Evolutionary conservation across 176 grass and related monocot genomes (phyloP), one percentile per base, ranked within the genome.

Genomic region (Carex scoparia): DNA sequence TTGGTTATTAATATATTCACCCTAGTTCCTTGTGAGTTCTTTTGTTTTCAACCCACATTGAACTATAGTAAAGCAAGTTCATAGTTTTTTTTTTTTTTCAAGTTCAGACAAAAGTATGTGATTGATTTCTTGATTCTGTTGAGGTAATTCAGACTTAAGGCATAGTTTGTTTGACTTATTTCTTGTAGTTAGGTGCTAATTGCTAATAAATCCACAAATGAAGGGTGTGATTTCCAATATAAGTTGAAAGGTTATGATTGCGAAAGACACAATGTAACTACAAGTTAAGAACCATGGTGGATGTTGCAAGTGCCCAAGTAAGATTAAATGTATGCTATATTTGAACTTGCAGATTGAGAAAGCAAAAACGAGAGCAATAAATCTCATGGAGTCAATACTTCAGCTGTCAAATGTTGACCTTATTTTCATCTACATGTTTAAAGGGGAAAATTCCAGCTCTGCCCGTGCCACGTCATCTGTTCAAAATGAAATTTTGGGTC

Each of bases 391-490:
- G 61, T 94, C 96, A 56, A 93, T 87, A 27, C 93, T 99, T 69
- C 89, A 85, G 81, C 82, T 99, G 84, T 99, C 96, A 88, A 99
- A 99, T 71, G 82, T 95, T 86, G 96, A 99, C 79, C 96, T 99
- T 38, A 84, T 95, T 88, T 92, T 84, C 78, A 88, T 89, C 73
- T 99, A 99, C 84, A 85, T 84, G 4, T 74, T 99, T 53, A 88
- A 86, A 88, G 91, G 90, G 65, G 89, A 89, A 65, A 90, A 65
- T 84, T 38, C 90, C 72, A 88, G 64, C 83, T 92, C 91, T 4
- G 54, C 61, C 19, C 79, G 82, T 77, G 80, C 85, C 65, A 91
- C 86, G 0, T 89, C 84, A 80, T 66, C 88, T 84, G 87, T 99
- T 91, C 93, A 95, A 71, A 94, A 94, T 89, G 96, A 99, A 81